Evolutionary conservation across 75 land plant genomes (phyloP), one percentile per base, ranked within the genome.

Genomic region (Pseudotsuga menziesii): DNA sequence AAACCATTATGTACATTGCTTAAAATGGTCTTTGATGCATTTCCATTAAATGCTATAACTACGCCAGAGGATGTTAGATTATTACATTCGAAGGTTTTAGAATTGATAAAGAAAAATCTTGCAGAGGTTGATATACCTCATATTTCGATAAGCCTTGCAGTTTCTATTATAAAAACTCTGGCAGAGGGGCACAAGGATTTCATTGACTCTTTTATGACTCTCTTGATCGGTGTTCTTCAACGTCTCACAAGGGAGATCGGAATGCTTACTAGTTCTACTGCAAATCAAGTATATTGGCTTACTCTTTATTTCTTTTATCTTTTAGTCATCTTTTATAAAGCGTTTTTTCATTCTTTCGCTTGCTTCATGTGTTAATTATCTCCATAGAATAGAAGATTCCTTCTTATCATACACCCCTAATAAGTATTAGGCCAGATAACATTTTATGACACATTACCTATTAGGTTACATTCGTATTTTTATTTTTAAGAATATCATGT

Each of bases 11-110:
- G 99, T 64, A 88, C 90, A 48, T 77, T 93, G 57, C 78, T 97
- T 85, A 97, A 93, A 75, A 88, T 97, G 99, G 94, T 97, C 4
- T 95, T 95, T 83, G 82, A 83, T 76, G 96, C 99, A 25, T 97
- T 91, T 81, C 99, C 99, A 41, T 77, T 90, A 15, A 96, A 97
- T 57, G 83, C 87, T 4, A 22, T 81, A n/a, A 84, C 58, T 80
- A 93, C 87, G 55, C 91, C 96, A 36, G 88, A 81, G 58, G 99
- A 97, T 81, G 85, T 93, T 17, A 93, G 79, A 67, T 48, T 80
- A 27, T 59, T 93, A 41, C 88, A 89, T 78, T 87, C 81, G 25
- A 94, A 88, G 73, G 96, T 95, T 73, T 96, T 91, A 48, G 98
- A 97, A 25, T 90, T 97, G n/a, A 85, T 97, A 67, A 90, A 95